phyloP scores from a whole-genome alignment of 1,139 yeast genomes.

The Sugiyamaella pinicola region DNA sequence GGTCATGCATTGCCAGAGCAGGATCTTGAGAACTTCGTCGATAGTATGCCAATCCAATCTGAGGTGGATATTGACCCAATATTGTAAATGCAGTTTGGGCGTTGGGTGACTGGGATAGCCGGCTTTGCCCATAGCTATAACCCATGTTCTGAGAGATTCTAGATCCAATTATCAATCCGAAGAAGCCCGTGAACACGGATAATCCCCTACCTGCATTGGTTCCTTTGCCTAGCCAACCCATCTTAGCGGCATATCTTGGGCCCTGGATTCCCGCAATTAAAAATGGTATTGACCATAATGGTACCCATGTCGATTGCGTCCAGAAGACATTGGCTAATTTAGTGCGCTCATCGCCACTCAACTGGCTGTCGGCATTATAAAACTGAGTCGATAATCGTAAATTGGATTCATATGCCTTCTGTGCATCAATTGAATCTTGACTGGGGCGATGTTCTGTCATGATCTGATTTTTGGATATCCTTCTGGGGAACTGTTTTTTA shows the following conservation, averaged over 20 bases:
- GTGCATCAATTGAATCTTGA: conserved; percentile 5
- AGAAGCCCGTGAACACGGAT: conserved; percentile 29
- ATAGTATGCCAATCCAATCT: conserved; percentile 37
- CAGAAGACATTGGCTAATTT: conserved; percentile 27
- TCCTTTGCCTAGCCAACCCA: conserved; percentile 24
- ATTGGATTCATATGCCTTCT: conserved; percentile 9
- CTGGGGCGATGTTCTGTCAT: neutral
- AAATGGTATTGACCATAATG: conserved; percentile 29
- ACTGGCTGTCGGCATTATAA: conserved; percentile 27
- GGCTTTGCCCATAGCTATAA: conserved; percentile 23
- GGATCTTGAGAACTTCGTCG: conserved; percentile 31
- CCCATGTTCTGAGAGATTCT: conserved; percentile 28
- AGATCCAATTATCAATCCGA: conserved; percentile 30
- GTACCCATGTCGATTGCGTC: conserved; percentile 26
- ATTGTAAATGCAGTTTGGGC: conserved; percentile 30
- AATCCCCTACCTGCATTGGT: conserved; percentile 26
- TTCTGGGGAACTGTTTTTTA: neutral
- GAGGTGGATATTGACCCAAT: conserved; percentile 35
- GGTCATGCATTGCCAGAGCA: conserved; percentile 35
- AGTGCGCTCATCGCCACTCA: conserved; percentile 26
- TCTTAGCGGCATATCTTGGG: conserved; percentile 27
- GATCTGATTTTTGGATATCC: neutral
- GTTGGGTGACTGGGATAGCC: conserved; percentile 25
- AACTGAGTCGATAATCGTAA: conserved; percentile 22
- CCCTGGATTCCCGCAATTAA: conserved; percentile 29